These are phyloP conservation scores for Ustulina deusta DNA, from an alignment of 2,329 filamentous ascomycete genomes.

Conservation along the genomic window DNA sequence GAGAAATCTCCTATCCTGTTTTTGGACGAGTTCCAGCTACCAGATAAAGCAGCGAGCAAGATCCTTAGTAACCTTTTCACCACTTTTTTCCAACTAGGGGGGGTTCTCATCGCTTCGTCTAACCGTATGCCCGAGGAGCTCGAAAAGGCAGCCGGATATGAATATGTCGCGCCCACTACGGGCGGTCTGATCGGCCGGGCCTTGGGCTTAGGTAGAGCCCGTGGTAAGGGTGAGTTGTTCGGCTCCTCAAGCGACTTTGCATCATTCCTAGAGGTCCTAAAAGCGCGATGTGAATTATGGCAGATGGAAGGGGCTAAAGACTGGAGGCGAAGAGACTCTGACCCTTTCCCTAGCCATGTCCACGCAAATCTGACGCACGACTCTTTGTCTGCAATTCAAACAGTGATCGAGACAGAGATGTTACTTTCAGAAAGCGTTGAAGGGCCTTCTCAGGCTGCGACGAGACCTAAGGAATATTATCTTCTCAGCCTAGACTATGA, in stretches of 20 bases:
- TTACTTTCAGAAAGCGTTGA: conserved; percentile 11
- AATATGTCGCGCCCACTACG: conserved; percentile 68
- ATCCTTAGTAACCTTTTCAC: conserved; percentile 84
- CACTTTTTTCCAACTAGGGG: conserved; percentile 83
- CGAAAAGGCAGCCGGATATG: conserved; percentile 77
- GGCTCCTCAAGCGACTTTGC: conserved; percentile 78
- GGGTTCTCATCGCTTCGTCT: conserved; percentile 82
- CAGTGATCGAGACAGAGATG: neutral
- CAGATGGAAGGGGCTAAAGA: conserved; percentile 82
- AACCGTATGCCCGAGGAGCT: conserved; percentile 88
- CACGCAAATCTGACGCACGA: conserved; percentile 31
- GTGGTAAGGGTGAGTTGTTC: conserved; percentile 63
- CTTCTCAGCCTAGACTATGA: conserved; percentile 45
- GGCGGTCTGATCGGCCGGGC: conserved; percentile 64
- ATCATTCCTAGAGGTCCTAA: conserved; percentile 79
- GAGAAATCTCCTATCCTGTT: conserved; percentile 82
- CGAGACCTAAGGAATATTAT: conserved; percentile 49
- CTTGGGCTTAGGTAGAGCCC: conserved; percentile 56
- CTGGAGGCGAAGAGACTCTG: conserved; percentile 71
- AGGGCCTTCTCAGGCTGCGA: conserved; percentile 28
- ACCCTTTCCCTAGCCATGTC: conserved; percentile 45
- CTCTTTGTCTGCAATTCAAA: conserved; percentile 16
- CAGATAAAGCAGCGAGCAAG: conserved; percentile 81
- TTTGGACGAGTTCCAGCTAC: conserved; percentile 85
- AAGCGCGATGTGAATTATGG: conserved; percentile 84